A percentile compares a stretch with the other conserved stretches of the same genome.
Evolutionary conservation across 768 basidiomycete genomes (phyloP).

Genomic region (Auricularia sp.): DNA sequence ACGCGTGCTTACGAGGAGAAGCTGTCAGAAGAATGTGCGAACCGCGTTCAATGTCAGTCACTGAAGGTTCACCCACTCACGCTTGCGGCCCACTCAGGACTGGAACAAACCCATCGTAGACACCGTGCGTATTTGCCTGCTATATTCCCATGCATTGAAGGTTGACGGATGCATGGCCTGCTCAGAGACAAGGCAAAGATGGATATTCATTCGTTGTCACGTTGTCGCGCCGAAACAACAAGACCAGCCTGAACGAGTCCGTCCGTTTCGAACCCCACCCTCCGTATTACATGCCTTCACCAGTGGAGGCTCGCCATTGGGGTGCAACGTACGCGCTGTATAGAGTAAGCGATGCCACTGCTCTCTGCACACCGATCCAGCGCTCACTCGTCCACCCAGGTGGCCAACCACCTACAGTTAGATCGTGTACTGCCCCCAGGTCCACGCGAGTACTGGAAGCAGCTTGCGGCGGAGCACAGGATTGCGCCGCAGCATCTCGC

Average conservation of each 20-base stretch:
- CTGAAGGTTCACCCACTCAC: neutral
- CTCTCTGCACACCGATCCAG: too few species aligned
- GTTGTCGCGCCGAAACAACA: constrained; percentile 59
- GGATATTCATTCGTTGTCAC: constrained; percentile 52
- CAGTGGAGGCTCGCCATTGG: constrained; percentile 82
- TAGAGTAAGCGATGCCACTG: constrained; percentile 41
- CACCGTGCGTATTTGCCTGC: constrained; percentile 36
- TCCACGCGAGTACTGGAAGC: constrained; percentile 81
- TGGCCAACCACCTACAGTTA: constrained; percentile 65
- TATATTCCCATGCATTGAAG: neutral
- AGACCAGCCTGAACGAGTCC: constrained; percentile 55
- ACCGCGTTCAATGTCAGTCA: neutral
- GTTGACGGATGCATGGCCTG: constrained; percentile 7
- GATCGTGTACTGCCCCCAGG: constrained; percentile 71
- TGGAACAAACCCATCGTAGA: constrained; percentile 55
- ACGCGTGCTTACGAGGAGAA: constrained; percentile 17
- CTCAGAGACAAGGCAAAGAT: constrained; percentile 36
- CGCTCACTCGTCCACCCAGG: constrained; percentile 28
- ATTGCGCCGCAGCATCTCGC: constrained; percentile 53
- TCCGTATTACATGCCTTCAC: constrained; percentile 52
- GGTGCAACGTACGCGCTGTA: constrained; percentile 82
- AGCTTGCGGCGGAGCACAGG: constrained; percentile 63
- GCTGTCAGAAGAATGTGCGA: constrained; percentile 90
- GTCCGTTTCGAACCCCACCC: constrained; percentile 70
- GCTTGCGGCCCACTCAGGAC: neutral